Evolutionary conservation across 1,284 basidiomycete species (phyloP), one percentile per base, ranked within the genome.

Genomic region (Ceratobasidium papillatum): DNA sequence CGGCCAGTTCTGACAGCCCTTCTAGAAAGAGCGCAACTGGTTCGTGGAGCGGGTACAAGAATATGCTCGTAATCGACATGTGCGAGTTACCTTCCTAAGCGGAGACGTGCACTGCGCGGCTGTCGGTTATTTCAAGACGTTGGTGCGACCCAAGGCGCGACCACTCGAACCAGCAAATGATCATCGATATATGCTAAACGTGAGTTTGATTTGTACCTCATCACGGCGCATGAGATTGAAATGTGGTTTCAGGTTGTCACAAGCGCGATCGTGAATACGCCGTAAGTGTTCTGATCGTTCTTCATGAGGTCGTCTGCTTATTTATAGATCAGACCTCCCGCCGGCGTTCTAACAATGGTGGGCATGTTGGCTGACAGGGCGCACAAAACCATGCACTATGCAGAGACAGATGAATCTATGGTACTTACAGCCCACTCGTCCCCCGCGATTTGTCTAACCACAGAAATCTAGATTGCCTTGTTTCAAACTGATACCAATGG

Each of bases 91-190:
- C 0, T 95, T 96, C 82, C 79, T 98, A n/a, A 92, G 91, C 0
- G 96, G 96, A 1, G 95, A 98, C 80, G 95, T 98, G 27, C 95
- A 98, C 80, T 93, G 93, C 77, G 92, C 92, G 0, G 92, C 94
- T 0, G 93, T 96, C 0, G 92, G 93, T 0, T 82, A 98, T 83
- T 84, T 95, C 78, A 94, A 91, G 82, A 93, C 93, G 0, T 83
- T 90, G 51, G 78, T 80, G 71, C 81, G 86, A 83, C 78, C 80
- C 79, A 34, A 90, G 87, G 79, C 87, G 85, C 41, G 77, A 80
- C 9, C 87, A 87, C 52, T 81, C n/a, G 75, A 78, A 2, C 89
- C 92, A 0, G 80, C 82, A 1, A 78, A 81, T 38, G 96, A 98
- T 81, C 84, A 90, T 80, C 88, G 94, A 47, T 97, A 94, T 81